These are phyloP conservation scores for Thielaviopsis populi DNA, from an alignment of 2,329 filamentous ascomycete species.

Conservation along the genomic window DNA sequence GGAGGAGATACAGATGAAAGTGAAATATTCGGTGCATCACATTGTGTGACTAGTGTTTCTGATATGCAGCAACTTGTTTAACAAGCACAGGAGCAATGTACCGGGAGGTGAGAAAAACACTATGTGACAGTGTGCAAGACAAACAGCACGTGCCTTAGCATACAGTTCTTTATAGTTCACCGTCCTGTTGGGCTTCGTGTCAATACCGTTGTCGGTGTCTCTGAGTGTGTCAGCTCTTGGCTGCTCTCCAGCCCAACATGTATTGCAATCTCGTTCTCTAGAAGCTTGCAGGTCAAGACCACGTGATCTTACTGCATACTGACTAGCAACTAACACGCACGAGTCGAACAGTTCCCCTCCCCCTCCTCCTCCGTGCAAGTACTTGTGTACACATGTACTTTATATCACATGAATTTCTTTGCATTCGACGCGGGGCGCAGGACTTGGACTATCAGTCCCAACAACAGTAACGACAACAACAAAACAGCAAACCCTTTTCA, in stretches of 20 bases:
- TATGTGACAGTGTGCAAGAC: neutral
- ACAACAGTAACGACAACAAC: neutral
- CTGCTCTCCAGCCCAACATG: neutral
- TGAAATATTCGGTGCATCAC: neutral
- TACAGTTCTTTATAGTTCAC: neutral
- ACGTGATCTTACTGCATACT: neutral
- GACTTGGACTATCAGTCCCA: neutral
- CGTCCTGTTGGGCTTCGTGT: neutral
- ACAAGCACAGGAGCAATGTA: neutral
- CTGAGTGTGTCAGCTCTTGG: neutral
- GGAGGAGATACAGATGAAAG: neutral
- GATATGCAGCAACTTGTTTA: neutral
- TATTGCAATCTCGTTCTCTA: neutral
- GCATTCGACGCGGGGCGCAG: too few species aligned
- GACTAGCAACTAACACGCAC: neutral
- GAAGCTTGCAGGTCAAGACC: neutral
- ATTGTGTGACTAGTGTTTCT: conserved; percentile 4
- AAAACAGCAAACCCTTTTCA: neutral
- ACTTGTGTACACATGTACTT: too few species aligned
- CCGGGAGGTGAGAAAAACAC: neutral
- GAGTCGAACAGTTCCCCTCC: too few species aligned
- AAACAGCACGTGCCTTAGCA: neutral
- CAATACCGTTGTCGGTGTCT: neutral
- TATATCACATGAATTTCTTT: too few species aligned
- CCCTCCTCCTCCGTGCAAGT: too few species aligned